Percentiles rank a stretch among this genome's conserved stretches.
These are phyloP conservation scores for Fusarium chuoi DNA, from an alignment of 2,329 filamentous ascomycete species.

Conservation along the genomic window DNA sequence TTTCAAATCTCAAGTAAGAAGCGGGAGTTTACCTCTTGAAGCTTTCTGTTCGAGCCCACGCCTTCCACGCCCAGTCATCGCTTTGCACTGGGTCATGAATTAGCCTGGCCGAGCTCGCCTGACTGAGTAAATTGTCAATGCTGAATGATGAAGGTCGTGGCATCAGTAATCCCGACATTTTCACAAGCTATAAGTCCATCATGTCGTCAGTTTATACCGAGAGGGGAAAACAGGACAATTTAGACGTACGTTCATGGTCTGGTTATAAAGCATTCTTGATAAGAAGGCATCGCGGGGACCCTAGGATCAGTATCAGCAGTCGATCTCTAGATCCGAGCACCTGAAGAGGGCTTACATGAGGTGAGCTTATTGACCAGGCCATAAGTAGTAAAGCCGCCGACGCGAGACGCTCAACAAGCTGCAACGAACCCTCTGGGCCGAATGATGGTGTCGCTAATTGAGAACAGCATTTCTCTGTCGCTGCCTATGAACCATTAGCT, in stretches of 20 bases:
- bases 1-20: rapidly evolving
- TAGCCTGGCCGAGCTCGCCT: neutral
- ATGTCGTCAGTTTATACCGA: rapidly evolving
- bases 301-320: rapidly evolving
- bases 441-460: neutral
- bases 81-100: neutral
- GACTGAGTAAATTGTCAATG: neutral
- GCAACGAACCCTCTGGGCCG: neutral
- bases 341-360: neutral
- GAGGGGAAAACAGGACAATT: rapidly evolving
- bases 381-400: neutral
- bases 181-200: rapidly evolving
- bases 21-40: neutral
- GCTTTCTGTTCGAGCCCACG: conserved; percentile 5
- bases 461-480: neutral
- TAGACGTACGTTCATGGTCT: neutral
- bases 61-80: conserved; percentile 1
- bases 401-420: neutral
- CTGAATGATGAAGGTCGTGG: neutral
- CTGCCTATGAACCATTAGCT: too few species aligned
- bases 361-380: conserved; percentile 5
- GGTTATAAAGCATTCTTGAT: neutral
- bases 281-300: neutral
- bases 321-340: rapidly evolving
- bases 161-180: neutral